Evolutionary conservation across 768 basidiomycete genomes (phyloP).

Genomic region (Panellus pusillus): DNA sequence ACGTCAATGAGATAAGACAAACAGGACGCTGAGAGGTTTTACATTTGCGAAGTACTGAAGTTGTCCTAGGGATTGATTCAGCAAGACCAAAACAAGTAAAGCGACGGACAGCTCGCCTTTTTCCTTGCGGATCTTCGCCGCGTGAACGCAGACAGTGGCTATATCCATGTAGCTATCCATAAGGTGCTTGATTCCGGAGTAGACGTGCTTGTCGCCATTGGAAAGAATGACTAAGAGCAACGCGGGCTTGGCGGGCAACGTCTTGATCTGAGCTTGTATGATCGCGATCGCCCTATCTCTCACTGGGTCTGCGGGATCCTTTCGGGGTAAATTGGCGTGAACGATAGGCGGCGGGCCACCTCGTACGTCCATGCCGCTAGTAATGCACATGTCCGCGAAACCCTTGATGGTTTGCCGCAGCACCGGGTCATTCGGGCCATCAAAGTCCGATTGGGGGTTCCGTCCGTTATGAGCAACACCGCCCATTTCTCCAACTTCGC

Average conservation of each 20-base stretch:
- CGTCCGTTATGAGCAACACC: slow-evolving; percentile 67
- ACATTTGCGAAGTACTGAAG: slow-evolving; percentile 70
- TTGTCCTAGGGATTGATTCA: slow-evolving; percentile 46
- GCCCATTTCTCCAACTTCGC: slow-evolving; percentile 61
- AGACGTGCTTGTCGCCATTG: slow-evolving; percentile 70
- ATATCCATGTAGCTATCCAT: slow-evolving; percentile 68
- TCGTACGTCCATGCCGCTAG: slow-evolving; percentile 60
- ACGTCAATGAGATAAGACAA: too few species aligned
- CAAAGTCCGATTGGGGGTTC: slow-evolving; percentile 61
- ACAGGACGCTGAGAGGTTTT: not conserved
- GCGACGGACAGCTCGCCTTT: slow-evolving; percentile 39
- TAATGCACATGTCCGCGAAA: slow-evolving; percentile 62
- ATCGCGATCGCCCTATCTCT: slow-evolving; percentile 47
- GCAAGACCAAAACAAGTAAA: slow-evolving; percentile 19
- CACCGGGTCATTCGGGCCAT: slow-evolving; percentile 51
- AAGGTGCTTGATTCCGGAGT: slow-evolving; percentile 73
- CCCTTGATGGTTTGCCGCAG: slow-evolving; percentile 46
- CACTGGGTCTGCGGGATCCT: slow-evolving; percentile 52
- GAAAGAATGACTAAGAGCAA: slow-evolving; percentile 70
- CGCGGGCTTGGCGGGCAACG: slow-evolving; percentile 46
- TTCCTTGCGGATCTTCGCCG: slow-evolving; percentile 68
- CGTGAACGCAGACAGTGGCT: slow-evolving; percentile 75
- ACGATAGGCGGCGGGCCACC: slow-evolving; percentile 36
- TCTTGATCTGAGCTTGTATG: slow-evolving; percentile 44
- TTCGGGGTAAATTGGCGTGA: slow-evolving; percentile 49